These are phyloP conservation scores for Trametes sanguinea DNA, from an alignment of 768 basidiomycete genomes.

Conservation along the genomic window DNA sequence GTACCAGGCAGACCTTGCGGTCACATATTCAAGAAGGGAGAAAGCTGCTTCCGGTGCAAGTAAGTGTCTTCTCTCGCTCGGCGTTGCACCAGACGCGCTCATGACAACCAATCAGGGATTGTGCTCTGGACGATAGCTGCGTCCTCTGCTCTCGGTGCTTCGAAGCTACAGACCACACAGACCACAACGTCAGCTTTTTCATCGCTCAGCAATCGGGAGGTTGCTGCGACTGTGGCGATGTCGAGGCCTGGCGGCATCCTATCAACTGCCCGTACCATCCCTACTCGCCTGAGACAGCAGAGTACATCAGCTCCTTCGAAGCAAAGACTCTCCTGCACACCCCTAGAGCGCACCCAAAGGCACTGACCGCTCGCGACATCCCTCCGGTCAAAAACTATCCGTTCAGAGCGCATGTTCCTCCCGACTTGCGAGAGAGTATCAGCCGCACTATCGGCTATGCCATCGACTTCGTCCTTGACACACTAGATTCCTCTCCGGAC, in stretches of 20 bases:
- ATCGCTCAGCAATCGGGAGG: slow-evolving; percentile 90
- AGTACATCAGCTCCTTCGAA: slow-evolving; percentile 32
- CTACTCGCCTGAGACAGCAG: slow-evolving; percentile 38
- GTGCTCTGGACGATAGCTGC: slow-evolving; percentile 85
- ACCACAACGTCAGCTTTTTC: slow-evolving; percentile 92
- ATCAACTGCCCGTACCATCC: slow-evolving; percentile 80
- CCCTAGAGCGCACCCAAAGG: slow-evolving; percentile 43
- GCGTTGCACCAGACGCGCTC: neutral
- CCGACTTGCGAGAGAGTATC: slow-evolving; percentile 75
- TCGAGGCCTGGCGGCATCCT: slow-evolving; percentile 77
- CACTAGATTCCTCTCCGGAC: slow-evolving; percentile 79
- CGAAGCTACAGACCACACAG: slow-evolving; percentile 79
- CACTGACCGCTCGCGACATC: slow-evolving; percentile 46
- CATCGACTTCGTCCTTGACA: slow-evolving; percentile 82
- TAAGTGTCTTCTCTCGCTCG: slow-evolving; percentile 41
- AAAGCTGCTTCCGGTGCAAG: slow-evolving; percentile 95
- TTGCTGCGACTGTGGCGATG: slow-evolving; percentile 94
- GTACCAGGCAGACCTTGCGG: slow-evolving; percentile 78
- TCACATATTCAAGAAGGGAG: slow-evolving; percentile 87
- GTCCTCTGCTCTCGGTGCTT: slow-evolving; percentile 92
- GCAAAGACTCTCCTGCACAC: slow-evolving; percentile 27
- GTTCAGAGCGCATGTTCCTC: slow-evolving; percentile 55
- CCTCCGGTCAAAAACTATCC: slow-evolving; percentile 65
- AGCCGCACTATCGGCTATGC: slow-evolving; percentile 71
- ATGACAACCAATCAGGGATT: slow-evolving; percentile 60